Evolutionary conservation across 2,329 filamentous ascomycete species (phyloP), one percentile per base, ranked within the genome.

Genomic region (Scedosporium minutisporum): DNA sequence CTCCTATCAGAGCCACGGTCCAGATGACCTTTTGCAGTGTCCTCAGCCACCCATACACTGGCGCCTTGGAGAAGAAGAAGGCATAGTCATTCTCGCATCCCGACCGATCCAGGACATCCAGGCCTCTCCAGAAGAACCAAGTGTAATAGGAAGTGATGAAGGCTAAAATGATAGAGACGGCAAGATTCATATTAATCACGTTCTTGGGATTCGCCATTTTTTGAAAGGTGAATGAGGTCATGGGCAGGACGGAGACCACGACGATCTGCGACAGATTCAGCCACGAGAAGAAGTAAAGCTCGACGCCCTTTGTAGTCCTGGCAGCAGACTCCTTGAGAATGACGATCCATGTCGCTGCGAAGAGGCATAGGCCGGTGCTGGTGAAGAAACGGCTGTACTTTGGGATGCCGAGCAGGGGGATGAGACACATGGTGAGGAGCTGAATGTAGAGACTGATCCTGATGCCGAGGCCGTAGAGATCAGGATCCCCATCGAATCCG

Each of bases 61-160:
- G 67, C 44, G 68, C 68, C 53, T 70, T 69, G 10, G 67, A 68
- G 62, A 73, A 72, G 62, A 69, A 66, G 48, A 70, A 71, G 27
- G 66, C 66, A 42, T 68, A 67, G 64, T 69, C 67, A 27, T 68
- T 66, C 9, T 62, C 58, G 33, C 68, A 69, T 48, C 21, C 44
- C 3, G 63, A 61, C 1, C 64, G 60, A 3, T 60, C 63, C 51
- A 69, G 63, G 10, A 65, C 64, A 27, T 69, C 68, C 67, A 68
- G 67, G 29, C 67, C 67, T 21, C 66, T 61, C 67, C 67, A 69
- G 67, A 67, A 69, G 25, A 67, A 69, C 66, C 68, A 69, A 18
- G 63, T 62, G 6, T 48, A 48, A 5, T 48, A 48, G 44, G 2
- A 21, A 48, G 44, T 23, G 44, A 48, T 23, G 14, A 48, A 12